Conservation (phyloP, 139 green algal genomes). For the Chlamydomonas urium region DNA sequence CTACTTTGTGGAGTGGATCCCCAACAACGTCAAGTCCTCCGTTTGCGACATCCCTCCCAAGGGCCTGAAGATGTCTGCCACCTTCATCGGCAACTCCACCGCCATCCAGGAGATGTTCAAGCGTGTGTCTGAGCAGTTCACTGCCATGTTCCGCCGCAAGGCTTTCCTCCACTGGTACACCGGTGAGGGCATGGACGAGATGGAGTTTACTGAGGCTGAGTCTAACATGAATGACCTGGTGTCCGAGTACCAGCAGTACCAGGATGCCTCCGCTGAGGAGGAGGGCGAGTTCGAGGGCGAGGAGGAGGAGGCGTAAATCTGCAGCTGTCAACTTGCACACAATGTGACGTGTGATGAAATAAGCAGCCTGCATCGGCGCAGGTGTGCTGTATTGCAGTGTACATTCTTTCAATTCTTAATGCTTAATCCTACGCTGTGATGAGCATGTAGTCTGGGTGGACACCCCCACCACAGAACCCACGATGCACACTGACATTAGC, state of each 20-base stretch:
- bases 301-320: slow-evolving; percentile 25
- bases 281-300: slow-evolving; percentile 63
- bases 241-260: slow-evolving; percentile 98
- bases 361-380: no score
- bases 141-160: slow-evolving; percentile 96
- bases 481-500: no score
- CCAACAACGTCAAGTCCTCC: slow-evolving; percentile 97
- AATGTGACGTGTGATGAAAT: no score
- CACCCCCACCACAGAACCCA: no score
- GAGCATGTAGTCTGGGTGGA: no score
- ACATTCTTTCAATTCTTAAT: no score
- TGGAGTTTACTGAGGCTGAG: slow-evolving; percentile 96
- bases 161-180: slow-evolving; percentile 98
- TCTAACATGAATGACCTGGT: slow-evolving; percentile 86
- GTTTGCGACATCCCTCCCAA: slow-evolving; percentile 96
- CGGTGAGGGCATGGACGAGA: slow-evolving; percentile 98
- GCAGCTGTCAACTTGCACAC: no score
- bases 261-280: slow-evolving; percentile 93
- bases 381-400: no score
- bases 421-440: no score
- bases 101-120: slow-evolving; percentile 94
- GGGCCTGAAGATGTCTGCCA: slow-evolving; percentile 93
- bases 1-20: slow-evolving; percentile 99
- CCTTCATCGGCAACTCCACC: slow-evolving; percentile 95
- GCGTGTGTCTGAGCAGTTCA: slow-evolving; percentile 93